phyloP scores from a whole-genome alignment of 2,329 filamentous ascomycete species.

The Biscogniauxia marginata region DNA sequence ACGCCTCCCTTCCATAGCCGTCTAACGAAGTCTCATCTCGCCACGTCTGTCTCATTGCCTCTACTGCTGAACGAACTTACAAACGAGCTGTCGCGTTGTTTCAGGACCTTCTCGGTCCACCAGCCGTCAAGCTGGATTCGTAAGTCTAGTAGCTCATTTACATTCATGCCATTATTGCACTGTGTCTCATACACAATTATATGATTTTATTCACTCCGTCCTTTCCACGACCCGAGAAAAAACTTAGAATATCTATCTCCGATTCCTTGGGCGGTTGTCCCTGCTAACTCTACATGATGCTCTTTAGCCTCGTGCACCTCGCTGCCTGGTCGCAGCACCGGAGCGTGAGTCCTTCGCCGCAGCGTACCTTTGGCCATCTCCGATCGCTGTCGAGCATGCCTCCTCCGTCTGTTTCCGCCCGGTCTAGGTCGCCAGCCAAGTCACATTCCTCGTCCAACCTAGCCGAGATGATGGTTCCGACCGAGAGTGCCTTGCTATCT shows the following conservation, averaged over 20 bases:
- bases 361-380: slow-evolving; percentile 47
- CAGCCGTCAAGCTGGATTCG: slow-evolving; percentile 36
- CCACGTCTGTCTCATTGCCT: slow-evolving; percentile 18
- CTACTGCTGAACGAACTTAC: slow-evolving; percentile 16
- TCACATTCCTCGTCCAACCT: slow-evolving; percentile 29
- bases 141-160: slow-evolving; percentile 24
- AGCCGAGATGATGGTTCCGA: slow-evolving; percentile 25
- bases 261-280: neutral
- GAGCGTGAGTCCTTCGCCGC: slow-evolving; percentile 33
- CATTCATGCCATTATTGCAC: neutral
- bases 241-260: neutral
- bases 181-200: neutral
- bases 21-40: slow-evolving; percentile 11
- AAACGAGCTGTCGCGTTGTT: slow-evolving; percentile 21
- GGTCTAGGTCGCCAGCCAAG: slow-evolving; percentile 38
- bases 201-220: neutral
- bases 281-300: slow-evolving; percentile 9
- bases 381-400: slow-evolving; percentile 53
- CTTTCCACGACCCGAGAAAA: neutral
- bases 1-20: slow-evolving; percentile 6
- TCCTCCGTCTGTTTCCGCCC: slow-evolving; percentile 40
- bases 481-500: slow-evolving; percentile 31
- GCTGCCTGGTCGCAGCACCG: slow-evolving; percentile 52
- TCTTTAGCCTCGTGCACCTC: slow-evolving; percentile 51
- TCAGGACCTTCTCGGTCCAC: slow-evolving; percentile 31